Evolutionary conservation across 192 early-diverging fungal species (phyloP), one percentile per base, ranked within the genome.

Genomic region (Ambispora gerdemannii): DNA sequence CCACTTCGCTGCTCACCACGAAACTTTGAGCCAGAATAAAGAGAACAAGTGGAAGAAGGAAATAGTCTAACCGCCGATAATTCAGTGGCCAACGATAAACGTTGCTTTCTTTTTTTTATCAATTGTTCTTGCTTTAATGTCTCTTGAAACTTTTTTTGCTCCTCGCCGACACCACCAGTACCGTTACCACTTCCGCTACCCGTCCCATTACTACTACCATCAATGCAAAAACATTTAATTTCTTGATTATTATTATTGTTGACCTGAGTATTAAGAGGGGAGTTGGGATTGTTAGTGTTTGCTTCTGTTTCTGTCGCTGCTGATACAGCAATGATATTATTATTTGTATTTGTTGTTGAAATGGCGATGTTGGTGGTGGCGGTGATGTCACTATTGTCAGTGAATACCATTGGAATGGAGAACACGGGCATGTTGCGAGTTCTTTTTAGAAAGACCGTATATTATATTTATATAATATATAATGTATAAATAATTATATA

Each of bases 21-120:
- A 70, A 92, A 92, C 36, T 70, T 70, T 22, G 83, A 83, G 32
- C 90, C 90, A 6, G 83, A 76, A 67, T 85, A 90, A 22, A 92
- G 80, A 43, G 77, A 72, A 63, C 74, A 76, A 15, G 75, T 75
- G 7, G 58, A 69, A 27, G 70, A 61, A 0, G 78, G 73, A 15
- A 55, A 10, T 52, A 75, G 55, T n/a, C 78, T 63, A 4, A 73
- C 56, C 0, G 75, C n/a, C 13, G 68, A 70, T n/a, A 59, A 58
- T 34, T 70, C 68, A 1, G 68, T 70, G 43, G 68, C 47, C 11
- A 70, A 31, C 15, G 68, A 70, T 31, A 59, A 34, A 31, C 68
- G 52, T n/a, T 47, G 52, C 19, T 59, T 56, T 47, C 55, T 35
- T 30, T 70, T 70, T 70, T 56, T 51, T 22, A 59, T 6, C 15